Evolutionary conservation across 345 rosid species (phyloP).

Genomic region (Fremontodendron californicum): DNA sequence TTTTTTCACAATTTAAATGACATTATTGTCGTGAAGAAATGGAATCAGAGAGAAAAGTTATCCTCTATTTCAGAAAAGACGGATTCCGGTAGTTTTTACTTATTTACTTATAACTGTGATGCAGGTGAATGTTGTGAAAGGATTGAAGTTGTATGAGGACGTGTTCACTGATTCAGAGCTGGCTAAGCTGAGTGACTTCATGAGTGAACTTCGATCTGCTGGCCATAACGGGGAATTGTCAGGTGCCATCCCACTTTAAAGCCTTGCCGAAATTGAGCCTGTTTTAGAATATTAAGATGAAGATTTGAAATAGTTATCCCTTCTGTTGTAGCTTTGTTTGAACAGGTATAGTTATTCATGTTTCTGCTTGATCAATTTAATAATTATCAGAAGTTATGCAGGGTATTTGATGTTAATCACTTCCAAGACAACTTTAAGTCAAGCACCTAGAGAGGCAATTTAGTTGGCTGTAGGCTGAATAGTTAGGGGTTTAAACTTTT

Average conservation of each 20-base stretch:
- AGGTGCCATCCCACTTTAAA: conserved; percentile 37
- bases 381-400: neutral
- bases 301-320: conserved; percentile 12
- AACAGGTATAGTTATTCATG: neutral
- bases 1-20: conserved; percentile 9
- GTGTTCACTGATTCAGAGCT: conserved; percentile 65
- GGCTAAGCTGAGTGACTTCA: conserved; percentile 55
- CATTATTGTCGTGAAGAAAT: conserved; percentile 7
- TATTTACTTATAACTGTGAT: conserved; percentile 24
- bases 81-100: conserved; percentile 20
- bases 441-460: neutral
- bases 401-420: neutral
- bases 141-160: conserved; percentile 77
- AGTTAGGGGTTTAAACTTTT: neutral
- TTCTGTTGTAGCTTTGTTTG: conserved; percentile 11
- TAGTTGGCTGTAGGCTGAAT: neutral
- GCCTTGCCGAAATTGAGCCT: conserved; percentile 16
- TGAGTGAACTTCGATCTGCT: conserved; percentile 58
- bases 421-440: neutral
- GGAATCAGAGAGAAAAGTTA: conserved; percentile 17
- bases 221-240: conserved; percentile 83
- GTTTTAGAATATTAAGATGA: conserved; percentile 8
- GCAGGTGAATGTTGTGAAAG: conserved; percentile 97
- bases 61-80: neutral
- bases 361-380: conserved; percentile 4